Evolutionary conservation across 805 yeast species (phyloP), one percentile per base, ranked within the genome.

Genomic region (Cyberlindnera amylophila): DNA sequence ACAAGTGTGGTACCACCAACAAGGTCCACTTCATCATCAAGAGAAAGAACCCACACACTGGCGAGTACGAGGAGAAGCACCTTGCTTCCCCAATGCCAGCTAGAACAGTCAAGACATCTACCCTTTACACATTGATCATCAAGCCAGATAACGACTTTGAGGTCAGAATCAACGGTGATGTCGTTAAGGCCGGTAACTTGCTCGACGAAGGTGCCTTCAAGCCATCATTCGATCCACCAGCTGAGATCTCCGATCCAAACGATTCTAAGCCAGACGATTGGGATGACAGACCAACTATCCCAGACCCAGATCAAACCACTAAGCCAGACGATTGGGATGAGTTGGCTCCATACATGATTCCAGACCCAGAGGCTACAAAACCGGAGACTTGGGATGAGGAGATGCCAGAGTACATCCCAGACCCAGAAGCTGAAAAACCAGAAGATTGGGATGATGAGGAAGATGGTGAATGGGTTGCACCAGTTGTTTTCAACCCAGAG

Each of bases 261-360:
- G 89, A 79, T 53, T 32, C 34, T 19, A 83, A 83, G 66, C 97
- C 97, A 11, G 75, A 58, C 1, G 83, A 82, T 59, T 90, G 96
- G 96, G 93, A 77, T 42, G 96, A 86, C 32, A 71, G 75, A 27
- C 70, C 67, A 47, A 57, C 53, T 32, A 83, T 90, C 40, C 76
- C 80, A 18, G 96, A 90, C 63, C 88, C 89, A 19, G 66, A 66
- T 4, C 63, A 71, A 52, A 70, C 79, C 14, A 63, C 43, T 28
- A 86, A 87, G 63, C 96, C 96, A 8, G 86, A 66, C 4, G 93
- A 85, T 57, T 90, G 95, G 86, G 95, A 88, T 58, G 89, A 79
- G 59, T 69, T 65, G 39, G 82, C 78, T 43, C 91, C 86, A 16
- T 59, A 63, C 48, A 58, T 66, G 55, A 82, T 90, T 45, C 69